Percentiles rank a stretch among this genome's conserved stretches.
Conservation (phyloP, 2,329 filamentous ascomycete species). For the Monosporascus sp. region DNA sequence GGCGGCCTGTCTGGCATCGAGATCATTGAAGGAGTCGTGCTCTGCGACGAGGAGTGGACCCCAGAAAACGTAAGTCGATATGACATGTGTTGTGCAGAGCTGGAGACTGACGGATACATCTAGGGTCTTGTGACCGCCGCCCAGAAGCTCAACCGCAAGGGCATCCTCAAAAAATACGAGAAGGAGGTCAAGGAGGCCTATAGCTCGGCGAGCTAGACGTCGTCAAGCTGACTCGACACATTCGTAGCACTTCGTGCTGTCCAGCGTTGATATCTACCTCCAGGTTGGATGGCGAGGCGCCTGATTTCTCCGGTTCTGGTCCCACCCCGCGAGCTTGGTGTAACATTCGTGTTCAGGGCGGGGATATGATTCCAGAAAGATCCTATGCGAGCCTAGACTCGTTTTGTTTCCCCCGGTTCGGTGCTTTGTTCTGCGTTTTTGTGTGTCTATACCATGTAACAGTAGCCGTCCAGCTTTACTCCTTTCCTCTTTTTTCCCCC, state of each 20-base stretch:
- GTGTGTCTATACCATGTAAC: too few relatives aligned
- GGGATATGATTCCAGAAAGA: not conserved
- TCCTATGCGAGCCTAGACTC: not conserved
- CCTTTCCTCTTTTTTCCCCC: too few relatives aligned
- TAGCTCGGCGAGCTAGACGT: slow-evolving; percentile 27
- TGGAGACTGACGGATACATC: slow-evolving; percentile 19
- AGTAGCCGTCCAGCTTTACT: too few relatives aligned
- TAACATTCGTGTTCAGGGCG: not conserved
- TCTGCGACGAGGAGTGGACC: slow-evolving; percentile 71
- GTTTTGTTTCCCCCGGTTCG: too few relatives aligned
- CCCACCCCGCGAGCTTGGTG: too few relatives aligned
- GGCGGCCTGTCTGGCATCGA: slow-evolving; percentile 62
- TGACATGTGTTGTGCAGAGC: not conserved
- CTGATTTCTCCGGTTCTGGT: too few relatives aligned
- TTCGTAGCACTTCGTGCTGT: not conserved
- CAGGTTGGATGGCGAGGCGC: not conserved
- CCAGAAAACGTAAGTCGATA: slow-evolving; percentile 59
- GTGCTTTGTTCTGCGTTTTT: too few relatives aligned
- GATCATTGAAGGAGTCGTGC: slow-evolving; percentile 64
- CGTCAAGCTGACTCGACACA: not conserved
- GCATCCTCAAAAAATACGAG: slow-evolving; percentile 56
- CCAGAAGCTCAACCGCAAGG: slow-evolving; percentile 67
- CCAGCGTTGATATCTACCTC: too few relatives aligned
- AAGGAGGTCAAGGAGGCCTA: slow-evolving; percentile 59
- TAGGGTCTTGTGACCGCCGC: slow-evolving; percentile 63